These are phyloP conservation scores for Pseudonitzschia pungens DNA, from an alignment of 108 stramenopile species.

Conservation along the genomic window DNA sequence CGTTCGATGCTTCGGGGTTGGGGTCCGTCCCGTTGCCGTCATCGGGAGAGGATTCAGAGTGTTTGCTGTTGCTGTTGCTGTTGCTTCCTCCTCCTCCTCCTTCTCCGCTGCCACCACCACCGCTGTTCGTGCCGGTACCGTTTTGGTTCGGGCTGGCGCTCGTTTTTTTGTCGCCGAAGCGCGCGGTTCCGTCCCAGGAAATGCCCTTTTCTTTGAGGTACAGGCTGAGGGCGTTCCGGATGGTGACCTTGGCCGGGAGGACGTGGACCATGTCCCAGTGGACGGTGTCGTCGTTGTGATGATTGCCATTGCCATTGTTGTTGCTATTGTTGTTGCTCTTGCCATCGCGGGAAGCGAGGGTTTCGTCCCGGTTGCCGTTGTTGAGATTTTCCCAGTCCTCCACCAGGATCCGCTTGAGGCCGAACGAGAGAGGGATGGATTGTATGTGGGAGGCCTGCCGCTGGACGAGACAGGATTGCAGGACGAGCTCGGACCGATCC, in stretches of 20 bases:
- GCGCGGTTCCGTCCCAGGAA: slow-evolving; percentile 9
- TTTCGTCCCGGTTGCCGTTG: neutral
- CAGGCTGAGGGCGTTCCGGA: slow-evolving; percentile 48
- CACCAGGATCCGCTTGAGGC: slow-evolving; percentile 67
- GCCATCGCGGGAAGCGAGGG: neutral
- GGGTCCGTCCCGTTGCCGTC: neutral
- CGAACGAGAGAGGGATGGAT: slow-evolving; percentile 49
- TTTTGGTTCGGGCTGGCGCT: too few relatives aligned
- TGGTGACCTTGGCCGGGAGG: slow-evolving; percentile 50
- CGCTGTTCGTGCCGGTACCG: too few relatives aligned
- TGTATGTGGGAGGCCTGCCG: slow-evolving; percentile 27
- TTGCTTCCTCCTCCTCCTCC: too few relatives aligned
- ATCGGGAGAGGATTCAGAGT: neutral
- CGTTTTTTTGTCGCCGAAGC: neutral
- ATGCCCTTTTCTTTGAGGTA: slow-evolving; percentile 42
- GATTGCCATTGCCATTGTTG: neutral
- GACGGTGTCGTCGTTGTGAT: neutral
- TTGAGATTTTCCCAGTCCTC: slow-evolving; percentile 80
- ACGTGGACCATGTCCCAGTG: slow-evolving; percentile 66
- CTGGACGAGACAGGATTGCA: slow-evolving; percentile 8
- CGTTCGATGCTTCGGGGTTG: too few relatives aligned
- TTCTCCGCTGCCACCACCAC: too few relatives aligned
- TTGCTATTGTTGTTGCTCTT: neutral
- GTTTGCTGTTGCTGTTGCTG: neutral
- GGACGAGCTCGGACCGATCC: neutral